Base-by-base conservation (phyloP, 768 basidiomycete species). In the Sutorius australiensis region DNA sequence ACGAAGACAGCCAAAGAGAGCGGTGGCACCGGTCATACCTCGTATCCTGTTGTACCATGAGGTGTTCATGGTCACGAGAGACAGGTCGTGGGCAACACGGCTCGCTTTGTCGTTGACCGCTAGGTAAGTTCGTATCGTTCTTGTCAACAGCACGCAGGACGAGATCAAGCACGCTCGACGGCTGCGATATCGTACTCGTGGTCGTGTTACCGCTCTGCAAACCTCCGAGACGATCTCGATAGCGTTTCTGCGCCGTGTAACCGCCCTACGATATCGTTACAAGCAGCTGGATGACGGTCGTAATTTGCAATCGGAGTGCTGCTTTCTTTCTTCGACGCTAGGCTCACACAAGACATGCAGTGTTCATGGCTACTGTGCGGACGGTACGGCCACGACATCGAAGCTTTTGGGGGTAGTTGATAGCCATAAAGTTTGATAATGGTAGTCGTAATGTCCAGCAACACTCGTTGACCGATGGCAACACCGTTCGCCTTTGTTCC, bases 401-500 rank as follows among this genome's bases (percentile, higher is more conserved):
- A 24, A 24, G 24, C 24, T 24, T 24, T 24, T 24, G 24, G 24
- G 24, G 24, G 24, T 24, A 24, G 24, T 24, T 24, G 2, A 24
- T 24, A 4, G 24, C 24, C 24, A 17, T 11, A 2, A 3, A 13
- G 37, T 38, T 38, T 6, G 14, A 13, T 34, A 17, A 6, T 38
- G 19, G 38, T 39, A 19, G 12, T 40, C 19, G 6, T 21, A 7
- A 41, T 41, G 19, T 21, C 19, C 38, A 37, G 3, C 9, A 17
- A 37, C 9, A 28, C 21, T 5, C 12, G 14, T 24, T n/a, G 34
- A 44, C 24, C 19, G 14, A 68, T 66, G 63, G 42, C 63, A 28
- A n/a, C 59, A 27, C 48, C 67, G 10, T 73, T 81, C 55, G 65
- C 76, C 6, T 81, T 81, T 54, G 51, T 80, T 49, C 80, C 80